Evolutionary conservation across 345 rosid species (phyloP).

Genomic region (Odontarrhena argentea): DNA sequence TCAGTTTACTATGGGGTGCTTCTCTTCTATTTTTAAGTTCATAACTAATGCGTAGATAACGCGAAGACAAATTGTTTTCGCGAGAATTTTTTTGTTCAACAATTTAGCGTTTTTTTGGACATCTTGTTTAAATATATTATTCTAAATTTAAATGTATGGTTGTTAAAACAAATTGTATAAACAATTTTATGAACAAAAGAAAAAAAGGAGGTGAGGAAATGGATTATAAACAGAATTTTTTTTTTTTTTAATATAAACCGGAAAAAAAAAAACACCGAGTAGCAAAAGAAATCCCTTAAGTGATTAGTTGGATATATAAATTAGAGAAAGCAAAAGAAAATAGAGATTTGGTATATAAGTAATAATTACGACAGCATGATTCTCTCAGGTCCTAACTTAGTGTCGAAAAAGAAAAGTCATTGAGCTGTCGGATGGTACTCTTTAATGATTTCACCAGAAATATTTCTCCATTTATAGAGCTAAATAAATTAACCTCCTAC

Average conservation of each 20-base stretch:
- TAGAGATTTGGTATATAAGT: slow-evolving; percentile 22
- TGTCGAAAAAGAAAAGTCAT: slow-evolving; percentile 42
- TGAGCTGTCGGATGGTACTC: slow-evolving; percentile 45
- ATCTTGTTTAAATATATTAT: too few species aligned
- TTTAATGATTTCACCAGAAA: slow-evolving; percentile 43
- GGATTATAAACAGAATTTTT: too few species aligned
- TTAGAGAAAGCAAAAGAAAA: slow-evolving; percentile 1
- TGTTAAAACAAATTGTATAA: too few species aligned
- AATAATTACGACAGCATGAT: slow-evolving; percentile 41
- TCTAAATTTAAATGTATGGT: too few species aligned
- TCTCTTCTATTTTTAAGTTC: too few species aligned
- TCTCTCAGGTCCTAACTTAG: slow-evolving; percentile 36
- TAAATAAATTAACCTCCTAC: slow-evolving; percentile 10
- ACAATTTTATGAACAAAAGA: too few species aligned
- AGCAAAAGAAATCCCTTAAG: background rate
- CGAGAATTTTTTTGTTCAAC: too few species aligned
- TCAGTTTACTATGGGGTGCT: too few species aligned
- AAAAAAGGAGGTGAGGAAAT: background rate
- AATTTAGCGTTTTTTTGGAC: too few species aligned
- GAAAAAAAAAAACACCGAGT: slow-evolving; percentile 14
- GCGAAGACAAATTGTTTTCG: too few species aligned
- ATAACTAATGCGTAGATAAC: too few species aligned
- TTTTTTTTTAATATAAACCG: too few species aligned
- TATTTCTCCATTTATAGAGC: slow-evolving; percentile 18
- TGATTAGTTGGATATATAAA: slow-evolving; percentile 2